Evolutionary conservation across 768 basidiomycete genomes (phyloP), one percentile per base, ranked within the genome.

Genomic region (Rhodotorula taiwanensis): DNA sequence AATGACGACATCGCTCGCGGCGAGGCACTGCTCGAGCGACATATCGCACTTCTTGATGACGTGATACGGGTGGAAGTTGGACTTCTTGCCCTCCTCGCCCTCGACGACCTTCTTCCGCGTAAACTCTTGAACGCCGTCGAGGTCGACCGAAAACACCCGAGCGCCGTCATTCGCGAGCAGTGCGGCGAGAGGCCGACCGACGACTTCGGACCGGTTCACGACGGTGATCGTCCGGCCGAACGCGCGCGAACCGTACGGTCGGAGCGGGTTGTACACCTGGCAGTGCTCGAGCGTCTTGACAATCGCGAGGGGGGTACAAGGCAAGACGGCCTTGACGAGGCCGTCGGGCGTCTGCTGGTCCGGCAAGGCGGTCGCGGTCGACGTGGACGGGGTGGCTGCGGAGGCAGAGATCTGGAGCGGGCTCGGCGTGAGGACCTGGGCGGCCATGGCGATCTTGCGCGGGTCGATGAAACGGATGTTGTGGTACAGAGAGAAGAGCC

Each of bases 121-220:
- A 77, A 94, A 98, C 79, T 98, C 95, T 81, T 95, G 88, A 55
- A 93, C 88, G 15, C 90, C 89, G 74, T 94, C 91, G 59, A 98
- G 89, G 75, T 99, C 95, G 8, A 88, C 89, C 10, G 89, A 93
- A 72, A 97, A 86, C 9, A 97, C 95, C 14, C 91, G 81, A 3
- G 94, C 95, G 33, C 95, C 95, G 73, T 99, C 95, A 74, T 99
- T 99, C 5, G 93, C 84, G 45, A 98, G 81, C 50, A 99, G 79
- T 7, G 95, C 95, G 1, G 92, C 94, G n/a, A 98, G 80, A 18
- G 94, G 95, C 63, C 95, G 81, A 23, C 95, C 95, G 21, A 99
- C 95, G 41, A 99, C 95, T 76, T 99, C 95, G 43, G 89, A 93
- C 88, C 93, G 81, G 77, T 99, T 99, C 71, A 99, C 89, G 30